Base-by-base conservation (phyloP, 2,329 filamentous ascomycete species). In the Rutstroemia sp. region DNA sequence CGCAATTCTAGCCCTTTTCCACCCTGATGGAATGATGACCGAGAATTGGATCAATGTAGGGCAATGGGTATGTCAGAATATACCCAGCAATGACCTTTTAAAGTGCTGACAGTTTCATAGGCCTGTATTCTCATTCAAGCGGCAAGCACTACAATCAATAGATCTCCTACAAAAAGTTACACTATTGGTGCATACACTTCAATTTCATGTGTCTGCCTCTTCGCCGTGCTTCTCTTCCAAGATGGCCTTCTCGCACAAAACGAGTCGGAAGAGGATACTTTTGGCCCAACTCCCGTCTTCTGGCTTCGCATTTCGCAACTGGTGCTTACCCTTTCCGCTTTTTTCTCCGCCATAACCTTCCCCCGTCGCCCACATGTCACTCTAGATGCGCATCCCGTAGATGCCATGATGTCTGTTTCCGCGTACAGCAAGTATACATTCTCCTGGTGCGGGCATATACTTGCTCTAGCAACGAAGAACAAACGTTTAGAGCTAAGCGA, bases 281-380 rank as follows among this genome's bases (percentile, higher is more conserved):
- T 59, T 52, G 61, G 57, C 5, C 59, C 61, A 6, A 47, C 62
- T 4, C 62, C 59, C 5, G 68, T 75, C 17, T 72, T 79, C 27
- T 68, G 71, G 1, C 70, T 84, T 14, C 75, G 81, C 36, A 66
- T 75, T 1, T 69, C 72, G 2, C 79, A 83, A 56, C 65, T 82
- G 19, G 69, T 67, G 8, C 67, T 73, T 10, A 68, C 73, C 14
- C 30, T 81, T n/a, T 64, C 70, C n/a, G 70, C 82, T 17, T 70
- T 72, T 14, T 60, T 79, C 46, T 70, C 75, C 16, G 78, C 78
- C 60, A 60, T 86, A 12, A 75, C 77, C 1, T 72, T 90, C 14
- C 86, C 85, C 4, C 78, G 88, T 45, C 78, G 88, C 10, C 88
- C 88, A 3, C 76, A 84, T 53, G 82, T 91, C 17, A 88, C 77